Evolutionary conservation across 2,329 filamentous ascomycete genomes (phyloP).

Genomic region (Sclerotiophoma versabilis): DNA sequence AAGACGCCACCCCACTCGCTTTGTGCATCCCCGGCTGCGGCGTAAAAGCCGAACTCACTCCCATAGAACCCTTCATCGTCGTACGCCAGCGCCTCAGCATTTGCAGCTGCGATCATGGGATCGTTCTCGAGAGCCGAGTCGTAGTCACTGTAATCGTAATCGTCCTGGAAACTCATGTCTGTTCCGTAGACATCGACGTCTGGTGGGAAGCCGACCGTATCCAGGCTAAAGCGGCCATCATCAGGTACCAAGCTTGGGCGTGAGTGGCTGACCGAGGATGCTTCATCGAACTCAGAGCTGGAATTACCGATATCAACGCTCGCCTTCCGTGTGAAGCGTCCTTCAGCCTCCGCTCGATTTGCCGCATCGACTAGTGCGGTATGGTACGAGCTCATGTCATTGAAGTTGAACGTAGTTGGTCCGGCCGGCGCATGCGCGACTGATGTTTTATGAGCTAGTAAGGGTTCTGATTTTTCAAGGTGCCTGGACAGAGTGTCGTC

Average conservation of each 20-base stretch:
- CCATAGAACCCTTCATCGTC: slow-evolving; percentile 96
- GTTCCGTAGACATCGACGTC: slow-evolving; percentile 46
- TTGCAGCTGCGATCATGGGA: slow-evolving; percentile 91
- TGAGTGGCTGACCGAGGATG: slow-evolving; percentile 43
- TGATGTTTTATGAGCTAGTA: slow-evolving; percentile 59
- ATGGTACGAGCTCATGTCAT: slow-evolving; percentile 76
- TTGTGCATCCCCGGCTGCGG: slow-evolving; percentile 62
- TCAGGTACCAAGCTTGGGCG: slow-evolving; percentile 57
- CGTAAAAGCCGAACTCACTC: slow-evolving; percentile 96
- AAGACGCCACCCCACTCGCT: slow-evolving; percentile 89
- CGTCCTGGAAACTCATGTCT: slow-evolving; percentile 49
- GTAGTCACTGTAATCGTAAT: slow-evolving; percentile 66
- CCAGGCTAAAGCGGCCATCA: slow-evolving; percentile 58
- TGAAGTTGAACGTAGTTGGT: slow-evolving; percentile 44
- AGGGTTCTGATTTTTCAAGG: slow-evolving; percentile 50
- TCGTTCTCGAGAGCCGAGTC: slow-evolving; percentile 68
- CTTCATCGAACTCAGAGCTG: slow-evolving; percentile 44
- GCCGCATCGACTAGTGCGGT: slow-evolving; percentile 84
- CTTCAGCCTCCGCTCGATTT: slow-evolving; percentile 75
- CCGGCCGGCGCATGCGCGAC: slow-evolving; percentile 42
- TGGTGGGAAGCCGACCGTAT: slow-evolving; percentile 48
- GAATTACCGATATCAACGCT: slow-evolving; percentile 51
- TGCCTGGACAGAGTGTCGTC: slow-evolving; percentile 39
- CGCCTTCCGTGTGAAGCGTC: slow-evolving; percentile 72
- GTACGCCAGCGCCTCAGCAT: slow-evolving; percentile 89